phyloP scores from a whole-genome alignment of 2,329 filamentous ascomycete genomes.

The Fusarium compactum region DNA sequence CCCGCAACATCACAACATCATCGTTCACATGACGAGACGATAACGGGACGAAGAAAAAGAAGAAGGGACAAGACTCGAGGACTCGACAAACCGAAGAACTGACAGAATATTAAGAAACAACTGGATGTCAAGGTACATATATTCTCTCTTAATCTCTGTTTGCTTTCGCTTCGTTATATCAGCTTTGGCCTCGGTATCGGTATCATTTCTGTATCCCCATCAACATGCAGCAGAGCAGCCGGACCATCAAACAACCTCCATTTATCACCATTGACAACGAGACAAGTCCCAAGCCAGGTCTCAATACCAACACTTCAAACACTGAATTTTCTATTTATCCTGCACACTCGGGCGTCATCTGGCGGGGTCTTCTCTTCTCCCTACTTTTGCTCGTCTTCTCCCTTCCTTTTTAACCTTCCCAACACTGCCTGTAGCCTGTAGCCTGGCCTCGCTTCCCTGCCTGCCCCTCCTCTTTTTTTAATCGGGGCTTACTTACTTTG shows the following conservation, averaged over 20 bases:
- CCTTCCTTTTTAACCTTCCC: conserved; percentile 19
- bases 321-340: conserved; percentile 15
- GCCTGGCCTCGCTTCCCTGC: conserved; percentile 12
- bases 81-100: conserved; percentile 13
- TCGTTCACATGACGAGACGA: conserved; percentile 9
- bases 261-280: conserved; percentile 38
- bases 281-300: conserved; percentile 30
- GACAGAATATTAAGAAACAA: conserved; percentile 14
- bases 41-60: conserved; percentile 5
- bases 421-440: conserved; percentile 5
- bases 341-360: conserved; percentile 16
- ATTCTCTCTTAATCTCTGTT: background rate
- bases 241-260: conserved; percentile 9
- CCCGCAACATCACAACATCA: conserved; percentile 35
- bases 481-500: conserved; percentile 36
- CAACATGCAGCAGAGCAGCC: conserved; percentile 21
- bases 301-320: conserved; percentile 10
- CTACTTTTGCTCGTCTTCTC: conserved; percentile 27
- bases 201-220: conserved; percentile 27
- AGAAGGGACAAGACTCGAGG: background rate
- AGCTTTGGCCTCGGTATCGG: conserved; percentile 21
- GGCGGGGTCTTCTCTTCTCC: conserved; percentile 27
- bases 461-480: conserved; percentile 47
- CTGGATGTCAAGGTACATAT: conserved; percentile 27
- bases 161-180: conserved; percentile 1